Percentiles rank a stretch among this genome's conserved stretches.
Evolutionary conservation across 2,329 filamentous ascomycete species (phyloP).

Genomic region (Calonectria hawksworthii): DNA sequence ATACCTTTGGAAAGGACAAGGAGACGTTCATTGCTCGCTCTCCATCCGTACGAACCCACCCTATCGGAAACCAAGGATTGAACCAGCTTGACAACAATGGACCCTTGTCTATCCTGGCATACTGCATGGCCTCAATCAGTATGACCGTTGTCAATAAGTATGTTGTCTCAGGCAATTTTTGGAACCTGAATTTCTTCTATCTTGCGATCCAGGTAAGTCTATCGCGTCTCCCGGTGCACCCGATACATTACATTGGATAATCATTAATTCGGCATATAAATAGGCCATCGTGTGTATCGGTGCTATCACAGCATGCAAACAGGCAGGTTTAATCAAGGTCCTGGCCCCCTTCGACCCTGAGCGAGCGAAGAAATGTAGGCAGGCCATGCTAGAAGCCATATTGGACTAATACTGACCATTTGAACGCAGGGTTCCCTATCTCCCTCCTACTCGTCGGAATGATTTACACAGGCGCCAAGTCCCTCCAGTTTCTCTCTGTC

Average conservation of each 20-base stretch:
- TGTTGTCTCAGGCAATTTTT: conserved; percentile 89
- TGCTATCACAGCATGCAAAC: conserved; percentile 87
- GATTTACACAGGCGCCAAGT: conserved; percentile 98
- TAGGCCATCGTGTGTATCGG: conserved; percentile 91
- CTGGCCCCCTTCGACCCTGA: conserved; percentile 85
- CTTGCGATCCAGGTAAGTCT: conserved; percentile 86
- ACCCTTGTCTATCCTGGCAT: conserved; percentile 84
- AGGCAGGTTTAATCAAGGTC: conserved; percentile 84
- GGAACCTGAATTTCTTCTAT: conserved; percentile 98
- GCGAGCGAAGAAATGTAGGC: conserved; percentile 92
- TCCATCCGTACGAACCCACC: conserved; percentile 34
- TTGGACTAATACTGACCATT: conserved; percentile 33
- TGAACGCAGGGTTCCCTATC: conserved; percentile 87
- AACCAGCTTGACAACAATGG: conserved; percentile 79
- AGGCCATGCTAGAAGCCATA: neutral
- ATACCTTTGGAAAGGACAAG: conserved; percentile 65
- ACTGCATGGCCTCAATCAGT: conserved; percentile 96
- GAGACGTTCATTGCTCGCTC: conserved; percentile 61
- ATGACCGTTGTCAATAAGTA: conserved; percentile 99
- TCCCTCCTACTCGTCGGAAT: conserved; percentile 96
- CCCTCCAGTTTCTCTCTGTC: conserved; percentile 95
- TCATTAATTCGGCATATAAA: conserved; percentile 22
- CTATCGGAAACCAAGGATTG: conserved; percentile 31
- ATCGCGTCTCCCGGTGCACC: neutral
- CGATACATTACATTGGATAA: neutral